These are phyloP conservation scores for Torrubiella hemipterigena DNA, from an alignment of 2,329 filamentous ascomycete species.

Conservation along the genomic window DNA sequence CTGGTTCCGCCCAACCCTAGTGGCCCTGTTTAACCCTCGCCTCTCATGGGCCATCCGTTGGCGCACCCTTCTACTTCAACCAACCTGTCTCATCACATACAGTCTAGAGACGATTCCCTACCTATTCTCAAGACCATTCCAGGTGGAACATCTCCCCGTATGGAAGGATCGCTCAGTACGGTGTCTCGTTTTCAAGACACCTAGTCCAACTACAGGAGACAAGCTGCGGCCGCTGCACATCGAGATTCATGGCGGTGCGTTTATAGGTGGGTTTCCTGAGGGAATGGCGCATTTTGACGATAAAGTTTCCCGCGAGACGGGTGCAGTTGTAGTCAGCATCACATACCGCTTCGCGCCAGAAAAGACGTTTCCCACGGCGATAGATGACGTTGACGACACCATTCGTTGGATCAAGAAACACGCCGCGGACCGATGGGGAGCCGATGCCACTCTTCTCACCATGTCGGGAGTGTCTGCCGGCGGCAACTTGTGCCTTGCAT, in stretches of 20 bases:
- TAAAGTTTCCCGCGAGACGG: slow-evolving; percentile 22
- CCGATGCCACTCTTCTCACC: slow-evolving; percentile 27
- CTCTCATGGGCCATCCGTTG: slow-evolving; percentile 27
- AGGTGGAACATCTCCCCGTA: slow-evolving; percentile 20
- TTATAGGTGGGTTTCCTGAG: slow-evolving; percentile 30
- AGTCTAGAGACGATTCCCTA: slow-evolving; percentile 21
- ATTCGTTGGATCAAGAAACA: slow-evolving; percentile 26
- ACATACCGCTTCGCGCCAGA: slow-evolving; percentile 41
- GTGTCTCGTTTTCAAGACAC: slow-evolving; percentile 21
- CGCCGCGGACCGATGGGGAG: slow-evolving; percentile 20
- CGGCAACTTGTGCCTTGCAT: slow-evolving; percentile 27
- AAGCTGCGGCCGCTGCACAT: slow-evolving; percentile 27
- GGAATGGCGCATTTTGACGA: slow-evolving; percentile 20
- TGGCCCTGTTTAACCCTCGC: slow-evolving; percentile 21
- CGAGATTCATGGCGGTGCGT: slow-evolving; percentile 30
- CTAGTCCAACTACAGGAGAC: slow-evolving; percentile 7
- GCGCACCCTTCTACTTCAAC: slow-evolving; percentile 29
- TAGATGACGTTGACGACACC: slow-evolving; percentile 34
- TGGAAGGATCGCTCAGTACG: slow-evolving; percentile 13
- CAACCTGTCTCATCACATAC: slow-evolving; percentile 24
- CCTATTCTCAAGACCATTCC: slow-evolving; percentile 22
- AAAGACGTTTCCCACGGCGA: slow-evolving; percentile 31
- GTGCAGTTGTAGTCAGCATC: slow-evolving; percentile 33
- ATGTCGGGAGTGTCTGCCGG: slow-evolving; percentile 31
- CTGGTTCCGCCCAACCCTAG: slow-evolving; percentile 14